These are phyloP conservation scores for Penicillium macrosclerotiorum DNA, from an alignment of 495 filamentous ascomycete species.

Conservation along the genomic window DNA sequence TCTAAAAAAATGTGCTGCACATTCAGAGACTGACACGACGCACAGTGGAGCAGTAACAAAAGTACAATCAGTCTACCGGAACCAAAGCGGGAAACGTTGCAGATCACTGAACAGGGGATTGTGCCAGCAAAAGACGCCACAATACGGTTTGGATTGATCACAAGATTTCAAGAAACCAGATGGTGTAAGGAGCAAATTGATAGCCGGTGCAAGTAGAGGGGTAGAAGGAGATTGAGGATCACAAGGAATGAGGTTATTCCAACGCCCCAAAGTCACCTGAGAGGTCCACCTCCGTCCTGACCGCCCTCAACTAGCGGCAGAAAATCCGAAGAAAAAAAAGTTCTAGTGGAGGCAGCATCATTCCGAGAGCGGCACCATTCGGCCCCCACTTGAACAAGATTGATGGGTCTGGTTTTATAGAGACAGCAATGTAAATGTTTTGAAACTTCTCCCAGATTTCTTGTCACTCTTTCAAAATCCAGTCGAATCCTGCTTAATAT, in stretches of 20 bases:
- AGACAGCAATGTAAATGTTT: no score
- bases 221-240: constrained; percentile 4
- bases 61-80: constrained; percentile 11
- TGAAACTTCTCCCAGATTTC: no score
- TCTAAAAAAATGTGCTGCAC: constrained; percentile 8
- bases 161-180: background rate
- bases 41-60: constrained; percentile 10
- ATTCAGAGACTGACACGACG: constrained; percentile 15
- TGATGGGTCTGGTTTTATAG: no score
- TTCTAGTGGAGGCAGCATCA: constrained; percentile 21
- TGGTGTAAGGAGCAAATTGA: background rate
- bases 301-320: constrained; percentile 13
- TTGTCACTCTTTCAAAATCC: no score
- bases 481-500: no score
- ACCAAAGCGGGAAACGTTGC: constrained; percentile 9
- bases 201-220: background rate
- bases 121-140: background rate
- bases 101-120: constrained; percentile 8
- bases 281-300: constrained; percentile 8
- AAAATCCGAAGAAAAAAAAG: constrained; percentile 11
- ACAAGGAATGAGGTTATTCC: constrained; percentile 28
- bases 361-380: no score
- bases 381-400: no score
- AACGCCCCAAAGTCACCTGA: constrained; percentile 32
- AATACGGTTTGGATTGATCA: no score